Percentiles rank a stretch among this genome's conserved stretches.
These are phyloP conservation scores for Saccharum spontaneum DNA, from an alignment of 176 grass and related monocot genomes.

Conservation along the genomic window DNA sequence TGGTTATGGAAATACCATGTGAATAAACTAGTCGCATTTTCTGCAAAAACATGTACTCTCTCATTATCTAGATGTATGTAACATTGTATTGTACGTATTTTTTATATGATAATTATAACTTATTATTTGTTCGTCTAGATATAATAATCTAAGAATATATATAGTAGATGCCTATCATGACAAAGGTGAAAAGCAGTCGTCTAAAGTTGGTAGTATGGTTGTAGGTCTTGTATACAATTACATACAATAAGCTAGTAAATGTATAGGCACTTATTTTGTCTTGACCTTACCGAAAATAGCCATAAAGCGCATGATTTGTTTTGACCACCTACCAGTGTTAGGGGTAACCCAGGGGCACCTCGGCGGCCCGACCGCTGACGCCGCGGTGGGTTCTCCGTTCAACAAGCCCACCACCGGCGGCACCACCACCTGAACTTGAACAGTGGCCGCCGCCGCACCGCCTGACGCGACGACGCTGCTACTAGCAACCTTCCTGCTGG, in stretches of 20 bases:
- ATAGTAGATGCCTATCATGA: not conserved
- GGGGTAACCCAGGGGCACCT: conserved; percentile 88
- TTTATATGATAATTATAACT: no score
- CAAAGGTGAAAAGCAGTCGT: not conserved
- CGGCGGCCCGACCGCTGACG: conserved; percentile 14
- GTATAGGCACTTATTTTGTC: conserved; percentile 6
- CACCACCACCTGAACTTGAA: not conserved
- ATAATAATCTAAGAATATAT: not conserved
- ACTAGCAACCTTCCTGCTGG: not conserved
- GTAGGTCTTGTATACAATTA: not conserved
- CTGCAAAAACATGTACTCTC: not conserved
- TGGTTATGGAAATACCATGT: not conserved
- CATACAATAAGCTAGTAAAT: not conserved
- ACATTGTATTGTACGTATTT: not conserved
- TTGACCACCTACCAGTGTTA: conserved; percentile 62
- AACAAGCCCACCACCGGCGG: not conserved
- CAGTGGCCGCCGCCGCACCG: not conserved
- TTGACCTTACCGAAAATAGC: not conserved
- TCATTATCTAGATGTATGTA: not conserved
- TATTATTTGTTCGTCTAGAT: not conserved
- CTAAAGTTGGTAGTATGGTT: not conserved
- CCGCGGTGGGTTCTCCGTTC: conserved; percentile 11
- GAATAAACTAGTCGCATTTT: not conserved
- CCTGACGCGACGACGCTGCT: not conserved
- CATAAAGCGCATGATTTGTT: conserved; percentile 18